Conservation (phyloP, 352 stramenopile species). For the Pythium rishiriense region DNA sequence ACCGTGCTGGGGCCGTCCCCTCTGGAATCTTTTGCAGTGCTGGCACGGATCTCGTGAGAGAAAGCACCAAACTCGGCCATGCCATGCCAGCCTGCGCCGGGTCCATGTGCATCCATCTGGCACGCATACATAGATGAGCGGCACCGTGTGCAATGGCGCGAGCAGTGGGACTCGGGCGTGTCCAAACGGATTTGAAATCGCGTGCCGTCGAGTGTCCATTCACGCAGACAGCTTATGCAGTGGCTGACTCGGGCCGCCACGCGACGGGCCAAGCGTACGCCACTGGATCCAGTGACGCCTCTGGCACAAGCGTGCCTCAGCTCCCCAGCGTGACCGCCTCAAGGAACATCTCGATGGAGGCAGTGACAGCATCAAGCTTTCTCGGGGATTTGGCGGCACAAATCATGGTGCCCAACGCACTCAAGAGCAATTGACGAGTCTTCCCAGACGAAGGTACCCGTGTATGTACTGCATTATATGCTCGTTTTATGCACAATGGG, state of each 20-base stretch:
- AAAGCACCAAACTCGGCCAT: not conserved
- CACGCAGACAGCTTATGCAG: conserved; percentile 6
- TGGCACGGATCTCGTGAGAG: not conserved
- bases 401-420: not conserved
- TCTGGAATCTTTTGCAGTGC: conserved; percentile 3
- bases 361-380: not conserved
- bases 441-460: too few species aligned
- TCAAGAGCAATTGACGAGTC: not conserved
- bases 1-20: not conserved
- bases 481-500: not conserved
- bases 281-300: not conserved
- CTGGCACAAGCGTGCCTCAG: not conserved
- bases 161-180: not conserved
- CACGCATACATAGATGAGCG: not conserved
- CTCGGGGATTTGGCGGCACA: not conserved
- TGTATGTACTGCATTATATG: too few species aligned
- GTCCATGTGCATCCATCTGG: conserved; percentile 1
- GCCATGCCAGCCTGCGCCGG: not conserved
- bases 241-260: conserved; percentile 1
- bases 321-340: not conserved
- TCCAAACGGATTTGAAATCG: conserved; percentile 4
- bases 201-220: not conserved
- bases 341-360: not conserved
- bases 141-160: conserved; percentile 8
- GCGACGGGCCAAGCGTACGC: not conserved